phyloP scores from a whole-genome alignment of 352 stramenopile genomes.

The Phytophthora megakarya region DNA sequence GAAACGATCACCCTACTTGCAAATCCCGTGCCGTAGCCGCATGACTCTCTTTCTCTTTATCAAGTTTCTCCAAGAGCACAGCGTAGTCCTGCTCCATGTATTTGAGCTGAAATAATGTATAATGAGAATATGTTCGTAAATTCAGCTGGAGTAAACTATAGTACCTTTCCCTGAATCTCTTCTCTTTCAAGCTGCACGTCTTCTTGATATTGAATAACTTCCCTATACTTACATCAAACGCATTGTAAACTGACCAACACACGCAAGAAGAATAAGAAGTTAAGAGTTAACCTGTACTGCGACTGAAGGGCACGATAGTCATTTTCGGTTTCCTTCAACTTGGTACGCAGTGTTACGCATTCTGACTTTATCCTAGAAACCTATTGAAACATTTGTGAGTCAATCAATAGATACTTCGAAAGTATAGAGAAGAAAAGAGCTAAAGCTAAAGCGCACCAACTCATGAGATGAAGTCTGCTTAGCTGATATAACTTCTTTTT shows the following conservation, averaged over 20 bases:
- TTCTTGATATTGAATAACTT: slow-evolving; percentile 69
- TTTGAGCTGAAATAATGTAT: slow-evolving; percentile 45
- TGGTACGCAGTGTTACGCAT: slow-evolving; percentile 61
- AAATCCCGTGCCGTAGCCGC: slow-evolving; percentile 41
- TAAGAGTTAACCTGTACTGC: slow-evolving; percentile 58
- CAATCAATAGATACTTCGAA: neutral
- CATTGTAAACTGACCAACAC: neutral
- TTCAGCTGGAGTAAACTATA: neutral
- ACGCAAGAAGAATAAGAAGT: neutral
- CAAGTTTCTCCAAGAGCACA: slow-evolving; percentile 54
- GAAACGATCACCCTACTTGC: slow-evolving; percentile 38
- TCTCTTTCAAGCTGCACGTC: slow-evolving; percentile 72
- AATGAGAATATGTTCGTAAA: neutral
- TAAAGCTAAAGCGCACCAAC: slow-evolving; percentile 40
- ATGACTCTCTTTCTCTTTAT: slow-evolving; percentile 68
- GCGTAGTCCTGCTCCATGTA: slow-evolving; percentile 72
- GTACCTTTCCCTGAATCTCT: slow-evolving; percentile 68
- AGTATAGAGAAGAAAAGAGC: neutral
- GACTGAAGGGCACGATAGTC: slow-evolving; percentile 76
- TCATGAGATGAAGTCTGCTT: slow-evolving; percentile 69
- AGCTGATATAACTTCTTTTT: slow-evolving; percentile 50
- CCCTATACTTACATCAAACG: slow-evolving; percentile 24
- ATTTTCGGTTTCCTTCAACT: slow-evolving; percentile 80
- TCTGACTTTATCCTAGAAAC: slow-evolving; percentile 72
- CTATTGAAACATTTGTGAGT: slow-evolving; percentile 28